phyloP scores from a whole-genome alignment of 192 early-diverging fungal genomes.

The Coemansia sp. region DNA sequence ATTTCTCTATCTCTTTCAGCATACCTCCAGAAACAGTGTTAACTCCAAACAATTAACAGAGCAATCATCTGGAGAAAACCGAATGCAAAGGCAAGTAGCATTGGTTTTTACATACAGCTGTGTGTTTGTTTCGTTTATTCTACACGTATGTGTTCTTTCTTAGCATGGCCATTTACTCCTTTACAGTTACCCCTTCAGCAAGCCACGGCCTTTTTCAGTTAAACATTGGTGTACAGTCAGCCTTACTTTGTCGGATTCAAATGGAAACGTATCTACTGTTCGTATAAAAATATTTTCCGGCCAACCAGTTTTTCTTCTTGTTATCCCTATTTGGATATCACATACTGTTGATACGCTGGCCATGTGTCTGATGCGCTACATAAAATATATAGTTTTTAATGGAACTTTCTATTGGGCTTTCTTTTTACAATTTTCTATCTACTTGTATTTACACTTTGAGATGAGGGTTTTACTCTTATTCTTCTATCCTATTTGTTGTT shows the following conservation, averaged over 20 bases:
- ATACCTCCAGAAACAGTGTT: too few species aligned
- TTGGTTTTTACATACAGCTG: not conserved
- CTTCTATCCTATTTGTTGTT: not conserved
- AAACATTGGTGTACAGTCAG: conserved; percentile 7
- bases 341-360: not conserved
- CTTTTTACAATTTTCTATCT: too few species aligned
- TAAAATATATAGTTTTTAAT: not conserved
- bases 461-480: not conserved
- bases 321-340: not conserved
- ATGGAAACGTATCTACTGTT: conserved; percentile 1
- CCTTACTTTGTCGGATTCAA: conserved; percentile 1
- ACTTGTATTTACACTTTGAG: not conserved
- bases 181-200: not conserved
- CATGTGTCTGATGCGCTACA: not conserved
- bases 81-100: too few species aligned
- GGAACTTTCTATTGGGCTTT: not conserved
- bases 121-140: not conserved
- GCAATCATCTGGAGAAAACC: too few species aligned
- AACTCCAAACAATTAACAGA: too few species aligned
- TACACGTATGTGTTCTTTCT: conserved; percentile 3
- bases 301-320: not conserved
- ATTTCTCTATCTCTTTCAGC: too few species aligned
- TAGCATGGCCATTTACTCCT: not conserved
- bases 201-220: conserved; percentile 3
- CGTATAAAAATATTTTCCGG: not conserved